Evolutionary conservation across 768 basidiomycete genomes (phyloP), one percentile per base, ranked within the genome.

Genomic region (Xerocomellus chrysenteron): DNA sequence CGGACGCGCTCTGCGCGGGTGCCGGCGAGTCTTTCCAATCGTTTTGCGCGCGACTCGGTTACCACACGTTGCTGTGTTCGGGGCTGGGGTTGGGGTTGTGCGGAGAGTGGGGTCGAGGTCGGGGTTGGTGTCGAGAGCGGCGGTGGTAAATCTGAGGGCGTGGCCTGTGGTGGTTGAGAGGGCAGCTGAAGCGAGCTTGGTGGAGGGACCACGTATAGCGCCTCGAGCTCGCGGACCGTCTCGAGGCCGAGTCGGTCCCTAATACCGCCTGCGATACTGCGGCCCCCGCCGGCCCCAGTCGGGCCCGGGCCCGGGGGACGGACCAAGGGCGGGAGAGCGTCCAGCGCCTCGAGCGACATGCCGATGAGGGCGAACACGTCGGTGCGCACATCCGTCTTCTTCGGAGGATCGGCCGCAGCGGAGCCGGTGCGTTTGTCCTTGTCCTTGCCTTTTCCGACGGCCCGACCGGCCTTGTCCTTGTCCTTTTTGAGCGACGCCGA

Each of bases 181-280:
- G 40, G 2, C 5, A 5, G 42, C n/a, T 32, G 46, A 17, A 11
- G 26, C 21, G 36, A 2, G 10, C 24, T 54, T n/a, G 45, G n/a
- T 13, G 30, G 2, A 9, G 60, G 17, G 19, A 35, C 28, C 2
- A 41, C 41, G n/a, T 65, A 69, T 28, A 73, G 30, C 4, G 36
- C 40, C 28, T 67, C 70, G 12, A 71, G 62, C 21, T 62, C 67
- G 4, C 69, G 62, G 48, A 73, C 63, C 21, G 58, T 24, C 47
- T 71, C 71, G 19, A 71, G 62, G n/a, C 63, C 69, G 24, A 71
- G 56, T 33, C 65, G 65, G 32, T 62, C 56, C 43, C 50, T 64
- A 14, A 71, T 50, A 19, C 54, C 56, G 7, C 39, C 2, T 2
- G 50, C 59, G 11, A 66, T 47, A 9, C 26, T 43, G 7, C 10